phyloP scores from a whole-genome alignment of 257 asterid species.

The Galeopsis tetrahit region DNA sequence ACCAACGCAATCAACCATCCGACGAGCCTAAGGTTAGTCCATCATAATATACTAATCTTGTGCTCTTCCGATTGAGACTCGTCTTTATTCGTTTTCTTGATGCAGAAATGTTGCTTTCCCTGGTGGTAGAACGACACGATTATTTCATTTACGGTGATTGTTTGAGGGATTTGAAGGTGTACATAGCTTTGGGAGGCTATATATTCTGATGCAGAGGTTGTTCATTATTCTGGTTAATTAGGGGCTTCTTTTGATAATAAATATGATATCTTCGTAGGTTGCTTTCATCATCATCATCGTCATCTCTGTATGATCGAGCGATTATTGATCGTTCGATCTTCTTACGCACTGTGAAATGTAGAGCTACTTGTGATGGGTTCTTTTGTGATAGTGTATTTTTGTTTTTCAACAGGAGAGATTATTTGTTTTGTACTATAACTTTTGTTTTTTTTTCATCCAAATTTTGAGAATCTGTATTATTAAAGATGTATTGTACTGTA shows the following conservation, averaged over 20 bases:
- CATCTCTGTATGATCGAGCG: background rate
- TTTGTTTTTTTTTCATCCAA: background rate
- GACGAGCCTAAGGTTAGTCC: conserved; percentile 40
- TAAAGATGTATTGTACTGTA: background rate
- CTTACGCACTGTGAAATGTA: conserved; percentile 22
- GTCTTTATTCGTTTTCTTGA: background rate
- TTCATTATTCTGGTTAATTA: conserved; percentile 19
- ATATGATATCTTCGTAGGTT: conserved; percentile 8
- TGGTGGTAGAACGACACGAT: conserved; percentile 45
- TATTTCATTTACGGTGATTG: background rate
- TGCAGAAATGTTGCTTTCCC: conserved; percentile 55
- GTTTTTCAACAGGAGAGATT: background rate
- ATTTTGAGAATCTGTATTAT: background rate
- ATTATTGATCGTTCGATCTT: conserved; percentile 17
- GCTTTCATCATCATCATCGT: conserved; percentile 20
- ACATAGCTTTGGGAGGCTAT: conserved; percentile 36
- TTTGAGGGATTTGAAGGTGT: conserved; percentile 26
- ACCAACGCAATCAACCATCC: conserved; percentile 24
- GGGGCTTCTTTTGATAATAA: conserved; percentile 40
- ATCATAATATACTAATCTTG: background rate
- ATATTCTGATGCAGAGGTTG: conserved; percentile 27
- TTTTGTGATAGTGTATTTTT: conserved; percentile 5
- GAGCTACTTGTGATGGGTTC: conserved; percentile 26
- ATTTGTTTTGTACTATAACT: background rate
- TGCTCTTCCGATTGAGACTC: background rate